These are phyloP conservation scores for Lodderomyces pseudojiufengensis DNA, from an alignment of 1,139 yeast species.

Conservation along the genomic window DNA sequence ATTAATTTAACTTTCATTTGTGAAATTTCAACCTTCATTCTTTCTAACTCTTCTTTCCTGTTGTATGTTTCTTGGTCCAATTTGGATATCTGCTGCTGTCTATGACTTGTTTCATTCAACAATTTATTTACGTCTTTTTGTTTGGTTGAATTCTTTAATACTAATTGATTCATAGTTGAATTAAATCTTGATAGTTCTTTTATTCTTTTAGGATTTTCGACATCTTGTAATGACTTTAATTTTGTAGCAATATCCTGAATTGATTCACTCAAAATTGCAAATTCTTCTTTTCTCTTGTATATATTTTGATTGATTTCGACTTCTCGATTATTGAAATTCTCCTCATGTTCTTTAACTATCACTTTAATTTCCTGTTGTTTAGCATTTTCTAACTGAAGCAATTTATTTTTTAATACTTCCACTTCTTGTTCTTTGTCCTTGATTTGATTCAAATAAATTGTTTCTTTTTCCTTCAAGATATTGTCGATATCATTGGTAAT, in stretches of 20 bases:
- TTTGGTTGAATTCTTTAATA: conserved; percentile 9
- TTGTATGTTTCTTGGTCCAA: conserved; percentile 1
- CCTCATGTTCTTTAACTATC: conserved; percentile 7
- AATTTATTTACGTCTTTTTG: conserved; percentile 7
- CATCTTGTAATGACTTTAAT: not conserved
- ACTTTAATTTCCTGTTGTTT: conserved; percentile 23
- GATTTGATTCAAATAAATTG: conserved; percentile 22
- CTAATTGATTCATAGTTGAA: conserved; percentile 7
- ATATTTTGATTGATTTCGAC: not conserved
- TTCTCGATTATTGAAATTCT: not conserved
- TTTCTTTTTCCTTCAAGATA: conserved; percentile 26
- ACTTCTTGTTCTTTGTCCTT: conserved; percentile 13
- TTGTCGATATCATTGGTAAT: conserved; percentile 33
- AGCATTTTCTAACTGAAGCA: conserved; percentile 18
- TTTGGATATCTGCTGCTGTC: not conserved
- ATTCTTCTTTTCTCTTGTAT: too few species aligned
- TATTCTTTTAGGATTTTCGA: not conserved
- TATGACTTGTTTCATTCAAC: not conserved
- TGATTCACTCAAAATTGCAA: too few species aligned
- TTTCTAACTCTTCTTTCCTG: conserved; percentile 4
- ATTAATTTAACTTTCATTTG: conserved; percentile 15
- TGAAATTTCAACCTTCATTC: conserved; percentile 18
- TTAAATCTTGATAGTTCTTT: conserved; percentile 1
- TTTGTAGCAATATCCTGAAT: too few species aligned
- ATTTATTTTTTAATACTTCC: conserved; percentile 21